Evolutionary conservation across 768 basidiomycete species (phyloP), one percentile per base, ranked within the genome.

Genomic region (Suillus fuscotomentosus): DNA sequence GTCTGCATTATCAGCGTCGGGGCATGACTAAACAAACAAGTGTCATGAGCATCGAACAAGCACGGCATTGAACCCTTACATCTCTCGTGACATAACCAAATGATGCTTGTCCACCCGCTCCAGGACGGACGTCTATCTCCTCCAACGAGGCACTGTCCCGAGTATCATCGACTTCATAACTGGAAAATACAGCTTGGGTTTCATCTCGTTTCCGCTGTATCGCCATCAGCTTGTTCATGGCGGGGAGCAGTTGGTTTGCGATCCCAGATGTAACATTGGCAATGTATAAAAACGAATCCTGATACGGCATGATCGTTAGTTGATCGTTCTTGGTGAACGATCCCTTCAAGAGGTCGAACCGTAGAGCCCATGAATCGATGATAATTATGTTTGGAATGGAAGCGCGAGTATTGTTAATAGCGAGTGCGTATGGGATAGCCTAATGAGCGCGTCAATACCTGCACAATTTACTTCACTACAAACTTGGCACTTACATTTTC

Each of bases 311-410:
- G 1, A 84, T 84, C 0, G 90, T 90, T 53, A 94, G 82, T 68
- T 92, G 88, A 73, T 95, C 92, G 73, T 94, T 91, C 73, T 86
- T 86, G 39, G 89, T 89, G 78, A 95, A 94, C 3, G 85, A 69
- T 3, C 92, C 92, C 2, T 80, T 69, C 69, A 86, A 87, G 60
- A 93, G 73, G 68, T 90, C 83, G 75, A 86, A 92, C 55, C 91
- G 86, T 69, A 86, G 79, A 13, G 81, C 84, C 10, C 84, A 89
- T 2, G 88, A 83, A 75, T 90, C 87, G 62, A 80, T 76, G 63
- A 92, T 84, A 71, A 90, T 84, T 67, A 91, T 78, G 67, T 83
- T 87, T 41, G 90, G 87, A 57, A 85, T 83, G 3, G 72, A 73
- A 5, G 83, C 81, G 27, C 89, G 85, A 2, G 85, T 78, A 73